Base-by-base conservation (phyloP, 495 filamentous ascomycete genomes). In the Daldinia grandis region DNA sequence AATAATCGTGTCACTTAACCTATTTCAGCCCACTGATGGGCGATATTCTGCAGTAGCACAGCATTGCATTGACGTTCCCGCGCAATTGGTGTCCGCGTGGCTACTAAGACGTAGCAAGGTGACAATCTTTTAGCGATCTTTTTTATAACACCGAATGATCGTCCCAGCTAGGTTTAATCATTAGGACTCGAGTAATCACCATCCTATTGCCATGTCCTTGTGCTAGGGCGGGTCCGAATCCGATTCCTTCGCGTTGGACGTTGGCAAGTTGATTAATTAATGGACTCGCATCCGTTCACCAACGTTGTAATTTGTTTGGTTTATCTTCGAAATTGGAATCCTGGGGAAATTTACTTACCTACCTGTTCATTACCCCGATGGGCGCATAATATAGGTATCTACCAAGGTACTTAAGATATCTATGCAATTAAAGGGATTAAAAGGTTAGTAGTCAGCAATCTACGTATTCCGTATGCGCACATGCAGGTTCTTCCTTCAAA, bases 71-170 rank as follows among this genome's bases (percentile, higher is more conserved):
- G 42, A 47, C 19, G 50, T 63, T 64, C 61, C 60, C 54, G 57
- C 58, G 51, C 51, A 62, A 66, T 71, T 66, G 42, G 60, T 55
- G 37, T 58, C 40, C 30, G 62, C 37, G 47, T 38, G 63, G n/a
- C 19, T 70, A 25, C 53, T 42, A 56, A 44, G 50, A 17, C 33
- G 17, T 24, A 21, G 42, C 17, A 47, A 21, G 42, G 42, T 47
- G 14, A 21, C 17, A 47, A 47, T 47, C 3, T 47, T 40, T 47
- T 31, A 56, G 56, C 61, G 60, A 65, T 50, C 37, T 47, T 31
- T 53, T 59, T 57, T 24, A 58, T 58, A 42, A 38, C 17, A 71
- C 53, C 33, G 42, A 62, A 66, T 62, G 57, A 71, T 58, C 40
- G 28, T 62, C 57, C 53, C 28, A 27, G 44, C 33, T 21, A n/a